Evolutionary conservation across 2,329 filamentous ascomycete species (phyloP).

Genomic region (Penicillium sp.): DNA sequence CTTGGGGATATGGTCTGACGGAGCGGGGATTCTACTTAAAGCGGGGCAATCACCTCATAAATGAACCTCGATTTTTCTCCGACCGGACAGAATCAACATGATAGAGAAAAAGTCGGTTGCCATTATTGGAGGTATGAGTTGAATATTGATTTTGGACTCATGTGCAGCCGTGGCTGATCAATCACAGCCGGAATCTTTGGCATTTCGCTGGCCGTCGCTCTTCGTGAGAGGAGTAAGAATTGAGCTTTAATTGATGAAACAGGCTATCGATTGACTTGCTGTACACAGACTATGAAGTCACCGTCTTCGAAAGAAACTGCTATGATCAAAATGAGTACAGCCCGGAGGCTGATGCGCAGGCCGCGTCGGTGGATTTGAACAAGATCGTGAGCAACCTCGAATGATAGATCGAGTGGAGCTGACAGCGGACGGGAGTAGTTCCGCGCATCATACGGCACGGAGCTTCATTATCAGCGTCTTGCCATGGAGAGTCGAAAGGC

Average conservation of each 20-base stretch:
- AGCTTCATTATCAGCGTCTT: slow-evolving; percentile 19
- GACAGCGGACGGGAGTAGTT: slow-evolving; percentile 3
- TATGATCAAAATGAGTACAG: slow-evolving; percentile 16
- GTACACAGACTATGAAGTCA: slow-evolving; percentile 7
- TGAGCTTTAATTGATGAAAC: not conserved
- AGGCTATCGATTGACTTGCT: not conserved
- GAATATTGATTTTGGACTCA: not conserved
- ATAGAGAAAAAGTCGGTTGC: slow-evolving; percentile 10
- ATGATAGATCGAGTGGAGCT: too few species aligned
- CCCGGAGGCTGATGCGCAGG: slow-evolving; percentile 13
- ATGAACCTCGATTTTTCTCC: too few species aligned
- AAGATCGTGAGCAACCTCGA: slow-evolving; percentile 11
- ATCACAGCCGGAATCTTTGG: slow-evolving; percentile 15
- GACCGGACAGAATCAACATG: slow-evolving; percentile 4
- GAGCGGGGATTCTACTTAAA: too few species aligned
- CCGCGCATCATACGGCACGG: slow-evolving; percentile 16
- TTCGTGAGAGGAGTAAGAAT: slow-evolving; percentile 13
- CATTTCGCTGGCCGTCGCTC: slow-evolving; percentile 14
- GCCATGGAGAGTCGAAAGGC: slow-evolving; percentile 13
- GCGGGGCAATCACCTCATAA: too few species aligned
- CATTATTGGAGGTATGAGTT: slow-evolving; percentile 12
- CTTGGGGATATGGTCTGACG: too few species aligned
- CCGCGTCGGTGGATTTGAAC: slow-evolving; percentile 19
- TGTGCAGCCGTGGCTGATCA: not conserved
- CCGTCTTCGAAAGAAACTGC: slow-evolving; percentile 14